These are phyloP conservation scores for Brassica hybrid DNA, from an alignment of 441 rosid species.

Conservation along the genomic window DNA sequence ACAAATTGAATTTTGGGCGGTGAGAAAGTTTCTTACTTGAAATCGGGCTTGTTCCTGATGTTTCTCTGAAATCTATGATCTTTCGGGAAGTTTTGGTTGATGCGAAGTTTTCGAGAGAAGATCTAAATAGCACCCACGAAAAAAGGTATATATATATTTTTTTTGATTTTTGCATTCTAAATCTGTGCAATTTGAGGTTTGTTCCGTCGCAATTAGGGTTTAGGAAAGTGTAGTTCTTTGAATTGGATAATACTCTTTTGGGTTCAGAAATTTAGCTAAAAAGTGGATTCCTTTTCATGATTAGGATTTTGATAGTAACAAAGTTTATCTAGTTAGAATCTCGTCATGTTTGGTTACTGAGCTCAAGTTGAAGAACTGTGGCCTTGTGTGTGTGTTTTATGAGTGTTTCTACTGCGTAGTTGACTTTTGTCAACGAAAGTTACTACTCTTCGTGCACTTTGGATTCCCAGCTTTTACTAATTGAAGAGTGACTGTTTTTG, in stretches of 20 bases:
- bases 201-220: conserved; percentile 37
- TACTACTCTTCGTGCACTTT: neutral
- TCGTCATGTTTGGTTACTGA: conserved; percentile 4
- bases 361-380: neutral
- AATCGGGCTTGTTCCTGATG: neutral
- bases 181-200: conserved; percentile 14
- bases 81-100: conserved; percentile 8
- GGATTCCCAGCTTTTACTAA: neutral
- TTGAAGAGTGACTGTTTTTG: conserved; percentile 15
- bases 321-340: conserved; percentile 5
- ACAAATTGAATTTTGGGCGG: neutral
- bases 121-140: neutral
- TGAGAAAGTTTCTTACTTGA: conserved; percentile 3
- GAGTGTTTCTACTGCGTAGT: neutral
- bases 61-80: conserved; percentile 34
- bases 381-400: neutral
- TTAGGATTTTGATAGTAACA: neutral
- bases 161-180: neutral
- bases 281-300: neutral
- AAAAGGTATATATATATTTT: conserved; percentile 7
- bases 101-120: neutral
- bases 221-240: conserved; percentile 2
- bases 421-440: neutral
- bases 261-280: neutral
- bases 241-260: neutral